A percentile compares a stretch with the other conserved stretches of the same genome.
These are phyloP conservation scores for Candida andamanensis DNA, from an alignment of 805 yeast genomes.

Conservation along the genomic window DNA sequence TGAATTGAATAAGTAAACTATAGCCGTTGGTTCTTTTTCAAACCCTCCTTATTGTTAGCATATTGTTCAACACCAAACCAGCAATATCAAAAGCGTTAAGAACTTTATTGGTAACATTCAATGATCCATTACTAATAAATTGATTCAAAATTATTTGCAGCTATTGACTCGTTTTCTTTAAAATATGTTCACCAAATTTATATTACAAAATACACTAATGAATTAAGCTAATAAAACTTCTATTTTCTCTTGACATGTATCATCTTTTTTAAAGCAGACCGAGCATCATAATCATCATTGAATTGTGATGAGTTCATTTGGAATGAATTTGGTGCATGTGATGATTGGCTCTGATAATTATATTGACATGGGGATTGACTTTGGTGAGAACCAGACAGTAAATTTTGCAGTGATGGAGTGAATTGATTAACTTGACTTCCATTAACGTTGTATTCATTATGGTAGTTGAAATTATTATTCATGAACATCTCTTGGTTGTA, in stretches of 20 bases:
- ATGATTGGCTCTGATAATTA: not conserved
- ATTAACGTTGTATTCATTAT: not conserved
- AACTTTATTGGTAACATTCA: no score
- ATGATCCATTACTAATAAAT: no score
- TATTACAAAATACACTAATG: not conserved
- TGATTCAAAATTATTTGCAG: no score
- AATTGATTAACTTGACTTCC: not conserved
- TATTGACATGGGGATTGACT: not conserved
- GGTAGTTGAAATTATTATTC: constrained; percentile 1
- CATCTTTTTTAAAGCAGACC: constrained; percentile 32
- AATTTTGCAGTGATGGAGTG: not conserved
- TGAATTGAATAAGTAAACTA: no score
- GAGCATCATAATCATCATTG: constrained; percentile 31
- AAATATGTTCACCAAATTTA: not conserved
- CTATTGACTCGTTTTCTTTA: no score
- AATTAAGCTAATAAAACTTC: constrained; percentile 1
- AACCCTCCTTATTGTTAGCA: no score
- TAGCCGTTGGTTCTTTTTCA: no score
- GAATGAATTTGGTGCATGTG: not conserved
- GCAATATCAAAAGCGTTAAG: no score
- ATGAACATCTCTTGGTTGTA: constrained; percentile 25
- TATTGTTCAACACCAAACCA: no score
- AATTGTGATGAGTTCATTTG: constrained; percentile 2
- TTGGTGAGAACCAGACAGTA: no score
- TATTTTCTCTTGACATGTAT: constrained; percentile 27